These are phyloP conservation scores for Penicillium sp. DNA, from an alignment of 2,329 filamentous ascomycete genomes.

Conservation along the genomic window DNA sequence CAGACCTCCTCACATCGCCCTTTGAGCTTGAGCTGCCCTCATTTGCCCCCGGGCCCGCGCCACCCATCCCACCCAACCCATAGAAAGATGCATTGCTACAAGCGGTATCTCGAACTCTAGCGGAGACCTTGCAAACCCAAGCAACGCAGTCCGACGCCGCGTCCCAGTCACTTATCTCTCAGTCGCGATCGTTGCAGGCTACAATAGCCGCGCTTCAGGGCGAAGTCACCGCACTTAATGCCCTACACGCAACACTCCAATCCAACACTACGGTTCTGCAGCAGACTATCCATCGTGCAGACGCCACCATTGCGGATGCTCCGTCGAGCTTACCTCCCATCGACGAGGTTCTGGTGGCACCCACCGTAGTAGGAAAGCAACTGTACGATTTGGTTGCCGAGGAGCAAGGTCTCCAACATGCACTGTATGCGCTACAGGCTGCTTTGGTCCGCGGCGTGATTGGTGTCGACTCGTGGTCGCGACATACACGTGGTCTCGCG, in stretches of 20 bases:
- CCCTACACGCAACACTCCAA: conserved; percentile 64
- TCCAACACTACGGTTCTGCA: conserved; percentile 75
- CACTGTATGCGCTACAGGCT: conserved; percentile 61
- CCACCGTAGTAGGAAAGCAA: conserved; percentile 88
- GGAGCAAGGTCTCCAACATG: conserved; percentile 78
- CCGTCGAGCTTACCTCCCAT: conserved; percentile 60
- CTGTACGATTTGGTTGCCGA: conserved; percentile 85
- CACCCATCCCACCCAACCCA: conserved; percentile 89
- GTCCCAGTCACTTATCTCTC: conserved; percentile 69
- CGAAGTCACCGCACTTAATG: conserved; percentile 66
- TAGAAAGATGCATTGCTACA: conserved; percentile 84
- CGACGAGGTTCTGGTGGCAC: conserved; percentile 87
- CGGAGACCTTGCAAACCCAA: conserved; percentile 62
- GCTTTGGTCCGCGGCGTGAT: conserved; percentile 44
- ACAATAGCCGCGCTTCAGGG: conserved; percentile 65
- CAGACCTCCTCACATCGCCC: conserved; percentile 59
- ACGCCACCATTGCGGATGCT: conserved; percentile 69
- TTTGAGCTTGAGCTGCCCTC: conserved; percentile 56
- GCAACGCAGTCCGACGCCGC: conserved; percentile 68
- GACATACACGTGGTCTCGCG: conserved; percentile 44
- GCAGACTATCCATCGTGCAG: conserved; percentile 70
- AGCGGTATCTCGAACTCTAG: conserved; percentile 66
- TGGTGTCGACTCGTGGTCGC: conserved; percentile 44
- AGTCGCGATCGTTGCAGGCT: conserved; percentile 68
- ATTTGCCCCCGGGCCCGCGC: conserved; percentile 52